Evolutionary conservation across 2,329 filamentous ascomycete genomes (phyloP), one percentile per base, ranked within the genome.

Genomic region (Calonectria naviculata): DNA sequence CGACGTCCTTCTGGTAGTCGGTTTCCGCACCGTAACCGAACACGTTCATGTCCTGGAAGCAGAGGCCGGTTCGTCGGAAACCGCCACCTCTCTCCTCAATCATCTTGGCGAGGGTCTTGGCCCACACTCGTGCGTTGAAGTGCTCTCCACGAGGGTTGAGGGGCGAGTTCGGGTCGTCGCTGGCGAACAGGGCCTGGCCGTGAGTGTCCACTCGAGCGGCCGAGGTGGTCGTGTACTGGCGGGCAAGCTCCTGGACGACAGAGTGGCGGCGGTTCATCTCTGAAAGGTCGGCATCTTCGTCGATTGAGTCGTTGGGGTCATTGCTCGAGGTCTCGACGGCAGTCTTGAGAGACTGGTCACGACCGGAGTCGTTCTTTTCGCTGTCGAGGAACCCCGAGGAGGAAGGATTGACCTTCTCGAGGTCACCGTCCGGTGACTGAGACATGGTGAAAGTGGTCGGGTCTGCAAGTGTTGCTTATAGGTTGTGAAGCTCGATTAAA

Each of bases 41-140:
- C 8, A 70, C 68, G 56, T 67, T 70, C 68, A 70, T 70, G 56
- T 70, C 52, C 56, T 67, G 63, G 46, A 70, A 70, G 63, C 68
- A 70, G 56, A 70, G 68, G 4, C 68, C 68, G 5, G 68, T 70
- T 28, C 68, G 68, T 8, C 68, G 68, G 38, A 70, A 70, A 29
- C 68, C 68, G 3, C 21, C 29, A 3, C 68, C 68, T 1, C 49
- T 56, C 41, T 70, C 63, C 26, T 62, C 61, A 10, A 70, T 29
- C 46, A 42, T 62, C 42, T 66, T 47, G 17, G 68, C 36, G 9
- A 70, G 68, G 8, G 68, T 66, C 63, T 70, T 70, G 29, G 68
- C 68, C 68, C 68, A 70, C 5, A 52, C 54, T 21, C 68, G 63
- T 2, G 68, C 68, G 26, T 70, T 66, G 56, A 70, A 70, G 36